Base-by-base conservation (phyloP, 1,284 basidiomycete genomes). In the Trichosporon coremiiforme region DNA sequence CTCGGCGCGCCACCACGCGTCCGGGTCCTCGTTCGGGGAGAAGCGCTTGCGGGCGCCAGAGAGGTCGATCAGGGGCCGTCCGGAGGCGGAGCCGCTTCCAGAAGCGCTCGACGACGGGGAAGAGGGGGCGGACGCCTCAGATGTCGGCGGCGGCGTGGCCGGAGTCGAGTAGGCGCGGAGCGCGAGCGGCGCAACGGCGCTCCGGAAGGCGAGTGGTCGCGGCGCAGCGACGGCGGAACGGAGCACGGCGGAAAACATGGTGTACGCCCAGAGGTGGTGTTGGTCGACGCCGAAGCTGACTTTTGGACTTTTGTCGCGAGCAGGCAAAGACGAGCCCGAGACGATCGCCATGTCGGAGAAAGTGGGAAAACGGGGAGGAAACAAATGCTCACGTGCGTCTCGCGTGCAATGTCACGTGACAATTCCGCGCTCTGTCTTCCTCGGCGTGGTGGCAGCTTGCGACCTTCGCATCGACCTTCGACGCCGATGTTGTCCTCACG, bases 1-100 rank as follows among this genome's bases (percentile, higher is more conserved):
- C 20, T 25, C n/a, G 6, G 38, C 63, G 47, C 65, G 64, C 73
- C 73, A 74, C 73, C 73, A 74, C n/a, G 57, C 57, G 64, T 74
- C 71, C 15, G 69, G 67, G 63, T 73, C 65, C 60, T 70, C 68
- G 60, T 62, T 62, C 1, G 57, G 57, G 4, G 57, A 33, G 57
- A 62, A 31, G 57, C 29, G 31, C 31, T 62, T 31, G 2, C 31
- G 57, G 2, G 57, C 57, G 15, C 31, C 29, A 10, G 57, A 62
- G 31, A 62, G 57, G 33, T 62, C 57, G 31, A 62, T 33, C 4
- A 31, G 57, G 13, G 57, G 57, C 6, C 50, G 50, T 10, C n/a
- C n/a, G n/a, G n/a, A n/a, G n/a, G n/a, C n/a, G n/a, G n/a, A n/a
- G n/a, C 50, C 22, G 5, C 29, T 13, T 0, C 57, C 57, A 1